Base-by-base conservation (phyloP, 106 monocot species). In the Vanilla planifolia region DNA sequence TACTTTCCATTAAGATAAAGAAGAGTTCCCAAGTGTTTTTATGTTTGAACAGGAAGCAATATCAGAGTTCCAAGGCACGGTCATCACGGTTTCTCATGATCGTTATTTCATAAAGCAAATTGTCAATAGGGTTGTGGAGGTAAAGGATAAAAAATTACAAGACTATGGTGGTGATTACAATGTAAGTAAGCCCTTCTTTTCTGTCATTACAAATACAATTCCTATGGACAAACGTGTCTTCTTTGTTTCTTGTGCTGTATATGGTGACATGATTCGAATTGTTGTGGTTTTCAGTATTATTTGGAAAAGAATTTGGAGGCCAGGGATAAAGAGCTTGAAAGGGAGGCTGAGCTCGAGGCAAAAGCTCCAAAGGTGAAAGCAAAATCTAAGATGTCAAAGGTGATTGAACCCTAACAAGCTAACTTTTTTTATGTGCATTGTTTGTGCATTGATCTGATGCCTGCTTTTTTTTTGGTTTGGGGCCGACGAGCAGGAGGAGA, bases 351-450 rank as follows among this genome's bases (percentile, higher is more conserved):
- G 73, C 81, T 98, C 29, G 85, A 88, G 68, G 98, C 82, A 42
- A 92, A 92, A 62, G 81, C 79, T 14, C 98, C 98, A 19, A 92
- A 98, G 75, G 55, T 80, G 3, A 98, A 92, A 72, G 91, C 98
- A 26, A 98, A 98, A 64, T 98, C 98, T 14, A 98, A 92, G 67
- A 98, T 98, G 98, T 98, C 92, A 56, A 92, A 98, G 98, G 98
- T 98, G 51, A 76, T 10, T 16, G 1, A n/a, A n/a, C 5, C 19
- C 26, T 46, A n/a, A 57, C n/a, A 57, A 14, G 34, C 19, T 34
- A 19, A 35, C 21, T 20, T 57, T 9, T n/a, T 57, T 0, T 19
- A 8, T 25, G n/a, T 51, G 25, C 4, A 8, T 6, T 40, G 1
- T 40, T 1, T 40, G 40, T 40, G 40, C 14, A 40, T 40, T 7